A percentile compares a stretch with the other conserved stretches of the same genome.
Conservation (phyloP, 73 alveolate species). For the Stentor coeruleus region DNA sequence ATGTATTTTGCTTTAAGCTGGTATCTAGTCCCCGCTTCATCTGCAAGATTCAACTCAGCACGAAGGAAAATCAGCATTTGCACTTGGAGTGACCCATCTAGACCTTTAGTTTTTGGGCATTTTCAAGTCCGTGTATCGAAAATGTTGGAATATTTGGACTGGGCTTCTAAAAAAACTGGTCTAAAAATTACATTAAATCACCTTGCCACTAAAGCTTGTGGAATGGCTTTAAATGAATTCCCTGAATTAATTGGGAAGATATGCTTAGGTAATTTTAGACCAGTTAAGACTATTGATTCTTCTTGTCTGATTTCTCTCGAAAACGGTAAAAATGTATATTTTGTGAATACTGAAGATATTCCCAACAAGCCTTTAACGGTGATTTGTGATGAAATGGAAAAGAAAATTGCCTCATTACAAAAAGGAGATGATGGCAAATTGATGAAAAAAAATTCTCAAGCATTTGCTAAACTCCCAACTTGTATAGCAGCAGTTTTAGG, state of each 20-base stretch:
- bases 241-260: conserved; percentile 17
- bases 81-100: conserved; percentile 15
- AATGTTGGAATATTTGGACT: background rate
- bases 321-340: background rate
- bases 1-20: background rate
- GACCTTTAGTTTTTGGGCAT: background rate
- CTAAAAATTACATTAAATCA: background rate
- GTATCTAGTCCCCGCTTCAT: background rate
- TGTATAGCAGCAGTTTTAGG: background rate
- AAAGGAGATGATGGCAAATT: background rate
- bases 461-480: background rate
- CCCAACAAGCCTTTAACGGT: background rate
- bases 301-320: background rate
- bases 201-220: background rate
- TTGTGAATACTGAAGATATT: background rate
- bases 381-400: conserved; percentile 5
- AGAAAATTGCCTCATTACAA: background rate
- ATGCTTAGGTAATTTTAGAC: background rate
- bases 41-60: conserved; percentile 2
- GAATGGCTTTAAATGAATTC: background rate
- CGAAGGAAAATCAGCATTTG: conserved; percentile 11
- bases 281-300: background rate
- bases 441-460: background rate
- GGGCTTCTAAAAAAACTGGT: background rate
- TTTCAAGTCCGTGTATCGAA: background rate